Evolutionary conservation across 1,139 yeast species (phyloP), one percentile per base, ranked within the genome.

Genomic region (Hemisphaericaspora subhashii): DNA sequence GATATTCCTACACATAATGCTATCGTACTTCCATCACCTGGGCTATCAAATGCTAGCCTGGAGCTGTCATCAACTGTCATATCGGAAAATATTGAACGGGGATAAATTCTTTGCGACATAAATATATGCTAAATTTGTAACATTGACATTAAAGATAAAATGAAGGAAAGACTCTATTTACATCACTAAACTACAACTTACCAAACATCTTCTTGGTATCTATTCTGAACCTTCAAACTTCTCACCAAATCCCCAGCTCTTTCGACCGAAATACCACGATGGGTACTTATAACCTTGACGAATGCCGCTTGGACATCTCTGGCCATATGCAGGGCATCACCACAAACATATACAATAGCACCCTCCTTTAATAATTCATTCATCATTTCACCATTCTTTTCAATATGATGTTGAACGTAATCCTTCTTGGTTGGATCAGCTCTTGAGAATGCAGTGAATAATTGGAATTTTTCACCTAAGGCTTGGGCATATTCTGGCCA

Each of bases 161-260:
- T n/a, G n/a, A n/a, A n/a, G n/a, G n/a, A 20, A 12, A 21, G 14
- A 18, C n/a, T 12, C 33, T 12, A 12, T 11, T 11, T 31, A 22
- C 16, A 33, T n/a, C 17, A 5, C 13, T 13, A 11, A 6, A 27
- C 6, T 3, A 10, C 6, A 5, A 15, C n/a, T 51, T 68, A 90
- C 98, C 98, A 92, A 18, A 92, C 96, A 73, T 92, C 98, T 68
- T 92, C 98, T 68, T 90, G 98, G 63, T 88, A 90, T 64, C 86
- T 79, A 59, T 92, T 92, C 55, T 85, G 85, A 23, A 86, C 81
- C 62, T 86, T 87, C 70, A 86, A 77, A 52, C 84, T 79, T 68
- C 89, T 86, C 46, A 88, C 74, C 60, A 86, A 72, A 46, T 85
- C 94, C 44, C 80, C 77, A 14, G 96, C 97, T 52, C 79, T 81